Evolutionary conservation across 2,329 filamentous ascomycete genomes (phyloP).

Genomic region (Stachybotrys chlorohalonatus): DNA sequence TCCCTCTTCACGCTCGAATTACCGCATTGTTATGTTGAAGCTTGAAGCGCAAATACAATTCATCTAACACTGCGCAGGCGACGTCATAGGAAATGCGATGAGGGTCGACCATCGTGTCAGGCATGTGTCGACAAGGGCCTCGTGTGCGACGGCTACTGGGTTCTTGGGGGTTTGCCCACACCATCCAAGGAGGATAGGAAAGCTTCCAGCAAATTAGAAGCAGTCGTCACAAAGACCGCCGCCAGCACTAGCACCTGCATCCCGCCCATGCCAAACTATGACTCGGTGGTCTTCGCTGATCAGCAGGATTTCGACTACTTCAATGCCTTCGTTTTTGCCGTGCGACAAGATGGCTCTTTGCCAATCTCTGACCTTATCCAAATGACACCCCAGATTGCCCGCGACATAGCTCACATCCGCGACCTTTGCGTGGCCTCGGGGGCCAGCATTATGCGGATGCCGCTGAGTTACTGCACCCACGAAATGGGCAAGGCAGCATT

Average conservation of each 20-base stretch:
- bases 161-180: background rate
- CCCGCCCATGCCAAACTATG: constrained; percentile 5
- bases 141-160: constrained; percentile 6
- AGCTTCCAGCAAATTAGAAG: background rate
- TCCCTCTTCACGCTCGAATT: too few relatives aligned
- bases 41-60: background rate
- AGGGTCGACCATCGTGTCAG: constrained; percentile 9
- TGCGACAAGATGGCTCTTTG: constrained; percentile 8
- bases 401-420: constrained; percentile 7
- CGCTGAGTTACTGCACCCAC: constrained; percentile 6
- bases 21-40: background rate
- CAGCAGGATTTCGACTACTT: constrained; percentile 14
- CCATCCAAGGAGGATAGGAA: background rate
- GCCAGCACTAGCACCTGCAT: constrained; percentile 7
- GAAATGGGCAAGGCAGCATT: constrained; percentile 1
- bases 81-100: constrained; percentile 14
- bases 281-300: constrained; percentile 8
- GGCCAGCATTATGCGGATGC: constrained; percentile 2
- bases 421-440: constrained; percentile 12
- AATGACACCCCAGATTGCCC: constrained; percentile 11
- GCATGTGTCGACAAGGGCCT: constrained; percentile 6
- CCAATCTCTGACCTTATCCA: constrained; percentile 9
- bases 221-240: background rate
- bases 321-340: constrained; percentile 9
- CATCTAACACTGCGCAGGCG: constrained; percentile 5